Conservation (phyloP, 495 filamentous ascomycete genomes). For the Penicillium bialowiezense region DNA sequence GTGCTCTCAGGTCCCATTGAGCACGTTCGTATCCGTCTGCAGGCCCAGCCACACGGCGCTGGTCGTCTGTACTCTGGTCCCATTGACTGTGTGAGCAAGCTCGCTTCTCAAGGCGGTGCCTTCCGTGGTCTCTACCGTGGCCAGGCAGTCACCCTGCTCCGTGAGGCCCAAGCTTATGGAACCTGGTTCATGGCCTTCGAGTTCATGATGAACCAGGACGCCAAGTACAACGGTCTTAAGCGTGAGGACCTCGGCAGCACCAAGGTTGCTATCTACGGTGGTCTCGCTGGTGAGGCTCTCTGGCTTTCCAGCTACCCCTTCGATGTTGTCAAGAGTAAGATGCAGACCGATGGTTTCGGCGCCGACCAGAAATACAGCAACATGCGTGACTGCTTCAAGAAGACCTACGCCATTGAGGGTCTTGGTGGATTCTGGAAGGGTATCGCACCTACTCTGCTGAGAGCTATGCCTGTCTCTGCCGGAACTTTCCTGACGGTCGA, state of each 20-base stretch:
- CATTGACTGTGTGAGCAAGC: slow-evolving; percentile 83
- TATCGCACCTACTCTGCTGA: slow-evolving; percentile 85
- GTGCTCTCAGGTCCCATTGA: slow-evolving; percentile 90
- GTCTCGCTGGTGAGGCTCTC: slow-evolving; percentile 86
- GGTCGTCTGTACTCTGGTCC: slow-evolving; percentile 78
- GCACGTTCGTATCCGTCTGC: slow-evolving; percentile 94
- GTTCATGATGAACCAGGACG: slow-evolving; percentile 91
- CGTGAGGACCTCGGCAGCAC: slow-evolving; percentile 74
- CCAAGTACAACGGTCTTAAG: slow-evolving; percentile 65
- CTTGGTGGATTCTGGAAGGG: slow-evolving; percentile 92
- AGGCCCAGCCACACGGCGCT: slow-evolving; percentile 90
- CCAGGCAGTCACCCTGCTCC: slow-evolving; percentile 75
- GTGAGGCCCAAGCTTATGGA: slow-evolving; percentile 94
- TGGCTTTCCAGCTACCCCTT: slow-evolving; percentile 94
- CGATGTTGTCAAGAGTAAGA: slow-evolving; percentile 98
- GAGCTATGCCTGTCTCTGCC: slow-evolving; percentile 96
- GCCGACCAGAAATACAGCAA: slow-evolving; percentile 65
- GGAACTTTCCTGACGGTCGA: slow-evolving; percentile 86
- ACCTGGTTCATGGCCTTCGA: slow-evolving; percentile 94
- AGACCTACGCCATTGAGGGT: slow-evolving; percentile 78
- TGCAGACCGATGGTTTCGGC: slow-evolving; percentile 94
- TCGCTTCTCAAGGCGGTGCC: slow-evolving; percentile 64
- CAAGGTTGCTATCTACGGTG: slow-evolving; percentile 91
- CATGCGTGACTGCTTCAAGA: slow-evolving; percentile 87
- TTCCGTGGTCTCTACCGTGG: slow-evolving; percentile 80